Percentiles rank a stretch among this genome's conserved stretches.
Evolutionary conservation across 345 rosid species (phyloP).

Genomic region (Brassica incana): DNA sequence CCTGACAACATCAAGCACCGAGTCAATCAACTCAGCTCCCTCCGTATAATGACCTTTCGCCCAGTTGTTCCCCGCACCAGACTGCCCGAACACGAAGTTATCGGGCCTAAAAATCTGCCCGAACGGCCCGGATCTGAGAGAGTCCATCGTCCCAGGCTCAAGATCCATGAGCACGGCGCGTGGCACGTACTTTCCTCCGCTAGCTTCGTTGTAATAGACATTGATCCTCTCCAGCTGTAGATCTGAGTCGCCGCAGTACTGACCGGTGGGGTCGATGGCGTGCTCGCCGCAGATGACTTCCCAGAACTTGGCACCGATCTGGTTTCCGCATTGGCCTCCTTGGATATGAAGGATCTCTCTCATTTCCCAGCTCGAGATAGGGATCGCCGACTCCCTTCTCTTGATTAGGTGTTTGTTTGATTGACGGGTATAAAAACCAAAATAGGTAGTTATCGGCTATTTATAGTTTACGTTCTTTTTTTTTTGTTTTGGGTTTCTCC

Average conservation of each 20-base stretch:
- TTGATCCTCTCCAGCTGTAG: background rate
- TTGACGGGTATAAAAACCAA: slow-evolving; percentile 35
- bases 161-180: background rate
- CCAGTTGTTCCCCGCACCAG: background rate
- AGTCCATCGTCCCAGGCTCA: background rate
- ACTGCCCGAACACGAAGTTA: slow-evolving; percentile 2
- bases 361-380: slow-evolving; percentile 1
- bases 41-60: background rate
- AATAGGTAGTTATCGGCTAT: slow-evolving; percentile 26
- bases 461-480: slow-evolving; percentile 35
- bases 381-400: slow-evolving; percentile 22
- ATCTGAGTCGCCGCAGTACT: background rate
- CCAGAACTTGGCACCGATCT: background rate
- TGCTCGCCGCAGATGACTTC: background rate
- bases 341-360: slow-evolving; percentile 35
- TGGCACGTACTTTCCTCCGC: background rate
- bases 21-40: background rate
- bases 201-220: background rate
- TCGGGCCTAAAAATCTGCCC: background rate
- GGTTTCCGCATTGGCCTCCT: background rate
- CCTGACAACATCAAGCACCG: background rate
- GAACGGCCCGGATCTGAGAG: background rate
- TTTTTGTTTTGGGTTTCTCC: background rate
- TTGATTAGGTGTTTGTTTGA: background rate
- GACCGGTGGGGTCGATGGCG: background rate